Evolutionary conservation across 495 filamentous ascomycete species (phyloP).

Genomic region (Immersiella caudata): DNA sequence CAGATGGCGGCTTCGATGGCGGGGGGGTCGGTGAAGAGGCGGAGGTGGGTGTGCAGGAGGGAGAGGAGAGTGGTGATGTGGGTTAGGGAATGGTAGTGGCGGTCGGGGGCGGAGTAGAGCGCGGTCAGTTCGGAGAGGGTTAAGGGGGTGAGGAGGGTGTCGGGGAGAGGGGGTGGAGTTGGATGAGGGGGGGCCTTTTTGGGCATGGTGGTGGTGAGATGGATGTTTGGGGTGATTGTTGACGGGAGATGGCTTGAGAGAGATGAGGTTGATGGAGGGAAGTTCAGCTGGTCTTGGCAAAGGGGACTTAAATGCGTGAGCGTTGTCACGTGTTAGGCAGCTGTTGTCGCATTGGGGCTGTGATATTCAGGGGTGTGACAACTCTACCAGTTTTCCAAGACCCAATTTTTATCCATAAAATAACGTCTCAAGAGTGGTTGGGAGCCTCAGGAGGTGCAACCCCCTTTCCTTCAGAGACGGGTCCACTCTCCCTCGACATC

Average conservation of each 20-base stretch:
- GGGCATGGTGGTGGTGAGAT: too few relatives aligned
- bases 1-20: conserved; percentile 31
- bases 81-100: conserved; percentile 23
- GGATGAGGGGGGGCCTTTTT: too few relatives aligned
- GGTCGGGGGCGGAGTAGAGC: not conserved
- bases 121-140: not conserved
- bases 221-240: too few relatives aligned
- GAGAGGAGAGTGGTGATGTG: conserved; percentile 23
- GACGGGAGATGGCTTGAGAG: not conserved
- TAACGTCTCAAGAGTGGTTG: too few relatives aligned
- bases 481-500: conserved; percentile 36
- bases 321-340: not conserved
- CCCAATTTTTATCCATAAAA: too few relatives aligned
- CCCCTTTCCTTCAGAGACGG: conserved; percentile 34
- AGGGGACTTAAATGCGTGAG: not conserved
- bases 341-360: not conserved
- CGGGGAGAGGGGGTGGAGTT: too few relatives aligned
- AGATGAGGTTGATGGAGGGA: not conserved
- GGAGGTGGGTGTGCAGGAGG: conserved; percentile 14
- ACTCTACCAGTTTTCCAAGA: too few relatives aligned
- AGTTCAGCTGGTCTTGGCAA: conserved; percentile 4
- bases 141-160: not conserved
- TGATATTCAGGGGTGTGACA: not conserved
- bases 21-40: conserved; percentile 20
- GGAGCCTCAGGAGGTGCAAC: conserved; percentile 10